phyloP scores from a whole-genome alignment of 2,329 filamentous ascomycete genomes.

The Colletotrichum musae region DNA sequence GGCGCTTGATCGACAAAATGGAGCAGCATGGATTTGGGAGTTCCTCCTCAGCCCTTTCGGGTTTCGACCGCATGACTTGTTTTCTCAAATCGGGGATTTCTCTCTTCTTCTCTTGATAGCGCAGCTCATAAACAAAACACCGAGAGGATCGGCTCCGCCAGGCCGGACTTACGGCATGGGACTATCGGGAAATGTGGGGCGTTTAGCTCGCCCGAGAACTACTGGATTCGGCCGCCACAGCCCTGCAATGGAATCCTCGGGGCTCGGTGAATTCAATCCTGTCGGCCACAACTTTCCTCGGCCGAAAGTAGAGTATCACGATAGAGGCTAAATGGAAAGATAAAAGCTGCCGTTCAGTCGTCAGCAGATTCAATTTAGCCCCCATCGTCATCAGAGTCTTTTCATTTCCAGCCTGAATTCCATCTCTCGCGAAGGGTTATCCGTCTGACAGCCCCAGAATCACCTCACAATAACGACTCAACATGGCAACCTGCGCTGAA shows the following conservation, averaged over 20 bases:
- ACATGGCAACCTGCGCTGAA: conserved; percentile 18
- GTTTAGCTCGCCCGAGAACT: neutral
- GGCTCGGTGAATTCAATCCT: conserved; percentile 6
- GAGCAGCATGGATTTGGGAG: neutral
- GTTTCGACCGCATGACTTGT: neutral
- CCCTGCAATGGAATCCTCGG: conserved; percentile 2
- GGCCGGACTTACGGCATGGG: neutral
- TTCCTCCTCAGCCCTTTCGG: neutral
- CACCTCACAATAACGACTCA: neutral
- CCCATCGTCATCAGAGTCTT: neutral
- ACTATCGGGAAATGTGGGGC: conserved; percentile 10
- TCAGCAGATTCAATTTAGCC: neutral
- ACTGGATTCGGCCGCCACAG: neutral
- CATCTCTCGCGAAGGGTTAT: neutral
- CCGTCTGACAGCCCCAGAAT: neutral
- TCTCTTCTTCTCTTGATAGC: neutral
- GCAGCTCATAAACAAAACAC: conserved; percentile 11
- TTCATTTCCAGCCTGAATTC: neutral
- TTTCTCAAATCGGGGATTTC: neutral
- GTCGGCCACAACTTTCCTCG: neutral
- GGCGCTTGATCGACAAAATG: conserved; percentile 13
- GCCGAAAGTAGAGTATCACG: neutral
- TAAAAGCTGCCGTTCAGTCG: no score
- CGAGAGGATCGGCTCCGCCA: conserved; percentile 28
- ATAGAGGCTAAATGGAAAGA: conserved; percentile 3